phyloP scores from a whole-genome alignment of 306 rosid genomes.

The Rosa multiflora region DNA sequence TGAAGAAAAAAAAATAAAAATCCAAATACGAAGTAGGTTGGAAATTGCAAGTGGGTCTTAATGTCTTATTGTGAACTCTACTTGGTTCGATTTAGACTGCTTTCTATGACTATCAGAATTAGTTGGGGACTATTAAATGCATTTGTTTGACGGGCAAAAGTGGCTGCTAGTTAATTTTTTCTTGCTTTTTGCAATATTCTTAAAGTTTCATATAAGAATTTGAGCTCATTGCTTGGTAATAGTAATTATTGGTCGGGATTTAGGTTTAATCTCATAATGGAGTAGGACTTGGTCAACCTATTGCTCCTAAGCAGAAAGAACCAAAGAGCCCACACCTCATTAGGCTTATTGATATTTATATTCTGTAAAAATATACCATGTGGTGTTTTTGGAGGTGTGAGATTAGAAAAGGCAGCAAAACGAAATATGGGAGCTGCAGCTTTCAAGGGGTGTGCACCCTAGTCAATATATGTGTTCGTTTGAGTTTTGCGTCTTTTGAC shows the following conservation, averaged over 20 bases:
- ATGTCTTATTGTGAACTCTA: conserved; percentile 6
- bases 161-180: conserved; percentile 30
- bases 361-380: background rate
- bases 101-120: conserved; percentile 26
- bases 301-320: conserved; percentile 9
- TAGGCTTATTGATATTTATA: background rate
- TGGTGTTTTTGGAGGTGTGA: background rate
- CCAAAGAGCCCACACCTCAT: background rate
- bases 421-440: background rate
- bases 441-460: background rate
- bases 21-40: background rate
- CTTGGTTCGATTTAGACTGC: conserved; percentile 22
- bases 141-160: conserved; percentile 26
- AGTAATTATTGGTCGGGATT: background rate
- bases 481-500: background rate
- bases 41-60: background rate
- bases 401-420: background rate
- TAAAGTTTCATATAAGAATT: background rate
- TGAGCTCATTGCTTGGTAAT: background rate
- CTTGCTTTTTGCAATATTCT: background rate
- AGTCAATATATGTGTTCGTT: conserved; percentile 22
- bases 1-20: conserved; percentile 5
- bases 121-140: conserved; percentile 11
- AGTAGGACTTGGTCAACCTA: conserved; percentile 24
- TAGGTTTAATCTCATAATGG: background rate